Base-by-base conservation (phyloP, 2,329 filamentous ascomycete genomes). In the Claviceps sp. region DNA sequence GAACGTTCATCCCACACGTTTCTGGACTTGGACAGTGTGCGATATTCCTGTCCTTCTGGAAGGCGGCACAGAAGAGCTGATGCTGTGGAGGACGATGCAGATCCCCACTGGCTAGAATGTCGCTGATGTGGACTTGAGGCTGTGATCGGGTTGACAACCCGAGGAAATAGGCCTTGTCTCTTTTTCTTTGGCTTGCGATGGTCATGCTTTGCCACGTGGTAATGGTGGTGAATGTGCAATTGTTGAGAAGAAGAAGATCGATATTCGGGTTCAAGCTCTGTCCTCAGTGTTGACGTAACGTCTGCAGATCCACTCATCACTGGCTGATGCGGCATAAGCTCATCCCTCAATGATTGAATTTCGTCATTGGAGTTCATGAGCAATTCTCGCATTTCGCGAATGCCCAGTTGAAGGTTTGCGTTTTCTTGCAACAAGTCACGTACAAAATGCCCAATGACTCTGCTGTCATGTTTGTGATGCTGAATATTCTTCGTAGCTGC, bases 341-440 rank as follows among this genome's bases (percentile, higher is more conserved):
- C 87, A 55, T 95, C 87, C 26, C 91, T 78, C 20, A 98, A 70
- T 44, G 78, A 79, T 64, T 95, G 88, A 3, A 97, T 93, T 68
- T 98, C 91, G 60, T 95, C 87, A 62, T 97, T 95, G 3, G 91
- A 95, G 63, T 81, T 89, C 61, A 88, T 78, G 22, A 98, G 75
- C 81, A 98, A 84, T 64, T 95, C 90, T 18, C 90, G 79, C 47
- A 98, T 71, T 70, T 98, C 93, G 50, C 90, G 81, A 54, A 97
- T 94, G 16, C 89, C 89, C 56, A 93, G 77, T 65, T 98, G 93
- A 45, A 98, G 72, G 59, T 88, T 95, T 9, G 90, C 88, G 63
- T 98, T 98, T 66, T 98, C 93, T 61, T 95, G 85, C 18, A 98
- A 73, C 52, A 98, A 86, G 65, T 97, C 93, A 59, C 90, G 88